Conservation (phyloP, 768 basidiomycete genomes). For the Zangia roseola region DNA sequence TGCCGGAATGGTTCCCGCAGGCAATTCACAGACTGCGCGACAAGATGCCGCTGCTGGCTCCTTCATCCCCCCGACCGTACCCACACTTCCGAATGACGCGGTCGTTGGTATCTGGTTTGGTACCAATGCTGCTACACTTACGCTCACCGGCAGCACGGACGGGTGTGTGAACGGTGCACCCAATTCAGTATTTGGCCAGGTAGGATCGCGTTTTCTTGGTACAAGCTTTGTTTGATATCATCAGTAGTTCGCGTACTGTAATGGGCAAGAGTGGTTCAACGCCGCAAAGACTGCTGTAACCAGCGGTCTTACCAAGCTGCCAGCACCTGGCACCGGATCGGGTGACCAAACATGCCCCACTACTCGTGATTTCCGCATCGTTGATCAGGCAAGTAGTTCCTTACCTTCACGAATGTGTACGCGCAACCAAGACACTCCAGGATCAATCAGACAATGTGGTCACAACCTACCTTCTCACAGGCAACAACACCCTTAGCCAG, state of each 20-base stretch:
- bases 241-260: constrained; percentile 25
- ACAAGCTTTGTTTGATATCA: not conserved
- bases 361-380: constrained; percentile 27
- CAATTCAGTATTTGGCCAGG: constrained; percentile 26
- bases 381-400: constrained; percentile 19
- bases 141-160: constrained; percentile 20
- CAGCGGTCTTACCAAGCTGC: constrained; percentile 17
- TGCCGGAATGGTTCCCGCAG: constrained; percentile 23
- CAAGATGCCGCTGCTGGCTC: constrained; percentile 19
- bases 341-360: constrained; percentile 25
- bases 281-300: constrained; percentile 21
- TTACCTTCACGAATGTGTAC: not conserved
- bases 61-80: constrained; percentile 20
- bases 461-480: constrained; percentile 28
- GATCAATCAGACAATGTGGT: constrained; percentile 30
- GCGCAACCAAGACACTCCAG: constrained; percentile 5
- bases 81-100: constrained; percentile 23
- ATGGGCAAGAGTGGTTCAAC: constrained; percentile 24
- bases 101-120: constrained; percentile 30
- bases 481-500: constrained; percentile 22
- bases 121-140: constrained; percentile 24
- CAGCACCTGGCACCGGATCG: constrained; percentile 20
- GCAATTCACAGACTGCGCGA: constrained; percentile 4
- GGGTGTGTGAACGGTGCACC: constrained; percentile 25
- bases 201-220: not conserved